phyloP scores from a whole-genome alignment of 257 asterid genomes.

The Jaltomata sinuosa region DNA sequence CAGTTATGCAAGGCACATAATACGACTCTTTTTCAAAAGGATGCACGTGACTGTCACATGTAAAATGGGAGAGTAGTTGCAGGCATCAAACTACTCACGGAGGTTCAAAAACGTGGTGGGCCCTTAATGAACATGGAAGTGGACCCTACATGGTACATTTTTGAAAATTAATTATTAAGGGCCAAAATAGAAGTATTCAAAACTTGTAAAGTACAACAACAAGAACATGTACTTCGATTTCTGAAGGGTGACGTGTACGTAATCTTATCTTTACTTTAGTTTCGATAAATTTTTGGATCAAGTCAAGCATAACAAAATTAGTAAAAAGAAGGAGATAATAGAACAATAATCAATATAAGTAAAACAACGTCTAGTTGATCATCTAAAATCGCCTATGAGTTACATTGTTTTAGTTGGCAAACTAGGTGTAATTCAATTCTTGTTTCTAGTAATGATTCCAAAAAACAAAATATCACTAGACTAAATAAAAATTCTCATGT shows the following conservation, averaged over 20 bases:
- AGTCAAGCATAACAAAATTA: too few species aligned
- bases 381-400: too few species aligned
- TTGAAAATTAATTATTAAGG: not conserved
- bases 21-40: not conserved
- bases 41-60: conserved; percentile 21
- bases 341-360: too few species aligned
- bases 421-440: too few species aligned
- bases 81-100: not conserved
- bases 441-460: too few species aligned
- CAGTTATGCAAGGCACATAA: not conserved
- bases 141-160: not conserved
- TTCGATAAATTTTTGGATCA: too few species aligned
- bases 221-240: too few species aligned
- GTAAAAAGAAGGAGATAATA: too few species aligned
- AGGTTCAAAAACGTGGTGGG: conserved; percentile 12
- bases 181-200: not conserved
- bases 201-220: not conserved
- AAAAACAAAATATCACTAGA: too few species aligned
- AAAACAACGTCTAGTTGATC: too few species aligned
- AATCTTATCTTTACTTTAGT: not conserved
- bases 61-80: conserved; percentile 4
- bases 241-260: not conserved
- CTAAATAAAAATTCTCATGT: too few species aligned
- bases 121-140: conserved; percentile 4
- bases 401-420: too few species aligned